These are phyloP conservation scores for Fusarium stilboides DNA, from an alignment of 2,329 filamentous ascomycete genomes.

Conservation along the genomic window DNA sequence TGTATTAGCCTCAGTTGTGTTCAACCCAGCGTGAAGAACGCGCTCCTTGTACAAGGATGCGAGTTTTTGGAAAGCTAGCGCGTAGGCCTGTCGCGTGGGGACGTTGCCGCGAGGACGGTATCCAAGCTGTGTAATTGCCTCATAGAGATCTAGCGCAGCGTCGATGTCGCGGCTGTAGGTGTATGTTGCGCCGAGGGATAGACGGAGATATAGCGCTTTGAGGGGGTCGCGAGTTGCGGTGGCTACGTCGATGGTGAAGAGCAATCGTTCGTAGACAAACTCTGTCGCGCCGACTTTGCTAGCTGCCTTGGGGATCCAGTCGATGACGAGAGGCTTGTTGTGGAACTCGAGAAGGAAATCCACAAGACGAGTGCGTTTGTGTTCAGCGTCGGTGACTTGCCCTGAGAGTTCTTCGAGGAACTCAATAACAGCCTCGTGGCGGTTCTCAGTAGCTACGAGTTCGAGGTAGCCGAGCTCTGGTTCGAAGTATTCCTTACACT, in stretches of 20 bases:
- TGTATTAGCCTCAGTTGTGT: slow-evolving; percentile 45
- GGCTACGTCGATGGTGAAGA: slow-evolving; percentile 54
- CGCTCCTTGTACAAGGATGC: slow-evolving; percentile 57
- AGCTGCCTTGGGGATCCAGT: slow-evolving; percentile 61
- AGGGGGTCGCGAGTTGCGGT: slow-evolving; percentile 55
- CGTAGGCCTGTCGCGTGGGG: slow-evolving; percentile 57
- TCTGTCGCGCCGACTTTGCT: slow-evolving; percentile 53
- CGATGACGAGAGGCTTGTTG: slow-evolving; percentile 54
- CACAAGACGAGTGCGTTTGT: slow-evolving; percentile 51
- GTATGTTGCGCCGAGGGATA: slow-evolving; percentile 56
- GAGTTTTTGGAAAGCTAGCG: slow-evolving; percentile 59
- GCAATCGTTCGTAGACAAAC: slow-evolving; percentile 52
- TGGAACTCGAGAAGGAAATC: slow-evolving; percentile 56
- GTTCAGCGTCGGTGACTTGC: slow-evolving; percentile 43
- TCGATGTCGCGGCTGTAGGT: slow-evolving; percentile 55
- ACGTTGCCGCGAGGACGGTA: slow-evolving; percentile 59
- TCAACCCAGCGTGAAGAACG: slow-evolving; percentile 50
- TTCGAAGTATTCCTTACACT: slow-evolving; percentile 56
- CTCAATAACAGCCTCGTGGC: slow-evolving; percentile 55
- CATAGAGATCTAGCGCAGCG: slow-evolving; percentile 55
- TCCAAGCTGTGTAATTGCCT: slow-evolving; percentile 56
- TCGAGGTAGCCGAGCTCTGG: slow-evolving; percentile 57
- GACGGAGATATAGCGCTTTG: slow-evolving; percentile 56
- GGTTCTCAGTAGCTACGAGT: slow-evolving; percentile 56
- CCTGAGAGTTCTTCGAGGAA: slow-evolving; percentile 54